These are phyloP conservation scores for Exophiala sideris DNA, from an alignment of 2,329 filamentous ascomycete species.

Conservation along the genomic window DNA sequence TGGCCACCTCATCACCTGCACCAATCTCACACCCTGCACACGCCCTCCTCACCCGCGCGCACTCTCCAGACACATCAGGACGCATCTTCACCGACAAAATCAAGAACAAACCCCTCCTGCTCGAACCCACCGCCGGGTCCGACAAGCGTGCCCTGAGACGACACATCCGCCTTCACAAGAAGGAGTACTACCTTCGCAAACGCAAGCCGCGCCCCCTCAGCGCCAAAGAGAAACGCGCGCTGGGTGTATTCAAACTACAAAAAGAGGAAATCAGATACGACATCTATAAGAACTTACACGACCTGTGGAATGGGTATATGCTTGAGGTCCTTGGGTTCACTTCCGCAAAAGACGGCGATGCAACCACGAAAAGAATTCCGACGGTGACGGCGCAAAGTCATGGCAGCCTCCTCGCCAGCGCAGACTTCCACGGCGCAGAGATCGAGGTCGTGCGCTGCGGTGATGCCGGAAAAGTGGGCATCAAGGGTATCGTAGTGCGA, in stretches of 20 bases:
- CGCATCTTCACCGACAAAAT: constrained; percentile 80
- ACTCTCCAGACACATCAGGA: constrained; percentile 67
- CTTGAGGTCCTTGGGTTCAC: constrained; percentile 68
- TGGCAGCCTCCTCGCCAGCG: constrained; percentile 67
- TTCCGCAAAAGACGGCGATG: constrained; percentile 25
- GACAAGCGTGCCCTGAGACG: constrained; percentile 58
- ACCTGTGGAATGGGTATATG: constrained; percentile 81
- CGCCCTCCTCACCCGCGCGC: constrained; percentile 70
- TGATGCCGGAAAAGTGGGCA: constrained; percentile 77
- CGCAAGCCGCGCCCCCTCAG: constrained; percentile 68
- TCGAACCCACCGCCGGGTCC: constrained; percentile 56
- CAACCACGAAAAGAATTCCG: constrained; percentile 28
- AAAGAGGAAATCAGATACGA: constrained; percentile 66
- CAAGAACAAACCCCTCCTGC: constrained; percentile 73
- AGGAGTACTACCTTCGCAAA: constrained; percentile 45
- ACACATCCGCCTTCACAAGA: constrained; percentile 46
- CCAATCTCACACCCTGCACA: constrained; percentile 48
- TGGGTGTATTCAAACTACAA: constrained; percentile 72
- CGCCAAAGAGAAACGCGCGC: constrained; percentile 69
- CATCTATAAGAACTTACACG: constrained; percentile 73
- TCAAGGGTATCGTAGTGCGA: constrained; percentile 81
- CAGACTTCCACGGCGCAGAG: constrained; percentile 85
- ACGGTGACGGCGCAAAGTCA: constrained; percentile 55
- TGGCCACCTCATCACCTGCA: background rate
- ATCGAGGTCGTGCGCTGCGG: constrained; percentile 78